phyloP scores from a whole-genome alignment of 495 filamentous ascomycete genomes.

The Neurospora sp. region DNA sequence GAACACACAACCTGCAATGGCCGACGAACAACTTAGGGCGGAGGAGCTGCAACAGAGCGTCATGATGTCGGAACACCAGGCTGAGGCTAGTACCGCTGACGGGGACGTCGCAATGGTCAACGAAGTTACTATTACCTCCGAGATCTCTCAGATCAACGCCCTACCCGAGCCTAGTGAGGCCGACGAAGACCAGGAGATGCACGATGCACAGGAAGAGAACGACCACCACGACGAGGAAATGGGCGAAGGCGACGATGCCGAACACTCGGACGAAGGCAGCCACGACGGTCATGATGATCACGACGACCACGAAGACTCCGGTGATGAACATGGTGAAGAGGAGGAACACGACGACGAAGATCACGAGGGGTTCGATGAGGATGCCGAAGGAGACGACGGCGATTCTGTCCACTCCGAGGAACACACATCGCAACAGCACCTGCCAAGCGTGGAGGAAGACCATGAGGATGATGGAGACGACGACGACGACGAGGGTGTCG shows the following conservation, averaged over 20 bases:
- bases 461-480: conserved; percentile 36
- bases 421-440: conserved; percentile 24
- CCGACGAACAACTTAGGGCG: conserved; percentile 39
- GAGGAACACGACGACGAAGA: conserved; percentile 28
- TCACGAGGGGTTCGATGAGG: conserved; percentile 29
- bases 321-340: conserved; percentile 33
- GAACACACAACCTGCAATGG: conserved; percentile 23
- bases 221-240: conserved; percentile 27
- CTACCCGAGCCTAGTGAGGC: conserved; percentile 38
- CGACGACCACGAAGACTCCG: conserved; percentile 29
- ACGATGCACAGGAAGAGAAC: conserved; percentile 33
- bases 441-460: conserved; percentile 19
- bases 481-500: conserved; percentile 54
- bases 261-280: conserved; percentile 15
- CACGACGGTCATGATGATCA: conserved; percentile 29
- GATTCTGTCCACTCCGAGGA: conserved; percentile 5
- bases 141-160: conserved; percentile 31
- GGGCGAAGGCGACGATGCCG: conserved; percentile 20
- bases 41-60: conserved; percentile 41
- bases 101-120: conserved; percentile 27
- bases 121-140: conserved; percentile 23
- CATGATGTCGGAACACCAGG: conserved; percentile 31
- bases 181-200: conserved; percentile 43
- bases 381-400: conserved; percentile 37
- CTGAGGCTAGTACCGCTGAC: conserved; percentile 16